These are phyloP conservation scores for Gossypium bickii DNA, from an alignment of 345 rosid species.

Conservation along the genomic window DNA sequence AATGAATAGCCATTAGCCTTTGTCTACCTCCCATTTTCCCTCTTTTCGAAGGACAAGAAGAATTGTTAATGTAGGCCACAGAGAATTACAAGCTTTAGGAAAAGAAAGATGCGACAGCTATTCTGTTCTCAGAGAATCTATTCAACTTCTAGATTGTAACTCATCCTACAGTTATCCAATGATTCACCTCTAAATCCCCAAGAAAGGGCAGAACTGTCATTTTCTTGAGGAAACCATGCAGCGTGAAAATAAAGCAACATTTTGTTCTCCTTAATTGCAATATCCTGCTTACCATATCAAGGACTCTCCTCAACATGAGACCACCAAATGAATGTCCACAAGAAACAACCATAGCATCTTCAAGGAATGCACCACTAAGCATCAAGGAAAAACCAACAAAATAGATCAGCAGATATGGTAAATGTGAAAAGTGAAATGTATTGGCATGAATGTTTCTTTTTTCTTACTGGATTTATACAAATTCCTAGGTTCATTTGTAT, in stretches of 20 bases:
- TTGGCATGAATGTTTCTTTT: background rate
- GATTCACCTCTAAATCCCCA: slow-evolving; percentile 8
- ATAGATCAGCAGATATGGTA: background rate
- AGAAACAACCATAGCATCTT: slow-evolving; percentile 87
- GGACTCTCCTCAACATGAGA: slow-evolving; percentile 82
- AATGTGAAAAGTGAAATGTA: background rate
- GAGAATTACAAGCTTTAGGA: background rate
- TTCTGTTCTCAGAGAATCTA: background rate
- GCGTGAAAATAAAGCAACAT: slow-evolving; percentile 5
- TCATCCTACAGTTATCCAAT: background rate
- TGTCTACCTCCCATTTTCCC: background rate
- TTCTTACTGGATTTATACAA: background rate
- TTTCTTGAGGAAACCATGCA: background rate
- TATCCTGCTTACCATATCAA: slow-evolving; percentile 60
- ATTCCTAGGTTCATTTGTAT: background rate
- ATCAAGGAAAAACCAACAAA: slow-evolving; percentile 21
- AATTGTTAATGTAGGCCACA: background rate
- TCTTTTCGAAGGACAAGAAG: background rate
- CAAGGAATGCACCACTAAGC: slow-evolving; percentile 89
- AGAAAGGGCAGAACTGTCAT: slow-evolving; percentile 6
- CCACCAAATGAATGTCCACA: slow-evolving; percentile 99
- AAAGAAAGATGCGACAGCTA: background rate
- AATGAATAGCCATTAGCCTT: background rate
- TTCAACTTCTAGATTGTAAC: background rate
- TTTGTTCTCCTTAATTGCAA: slow-evolving; percentile 1